Base-by-base conservation (phyloP, 2,329 filamentous ascomycete genomes). In the Tolypocladium paradoxum region DNA sequence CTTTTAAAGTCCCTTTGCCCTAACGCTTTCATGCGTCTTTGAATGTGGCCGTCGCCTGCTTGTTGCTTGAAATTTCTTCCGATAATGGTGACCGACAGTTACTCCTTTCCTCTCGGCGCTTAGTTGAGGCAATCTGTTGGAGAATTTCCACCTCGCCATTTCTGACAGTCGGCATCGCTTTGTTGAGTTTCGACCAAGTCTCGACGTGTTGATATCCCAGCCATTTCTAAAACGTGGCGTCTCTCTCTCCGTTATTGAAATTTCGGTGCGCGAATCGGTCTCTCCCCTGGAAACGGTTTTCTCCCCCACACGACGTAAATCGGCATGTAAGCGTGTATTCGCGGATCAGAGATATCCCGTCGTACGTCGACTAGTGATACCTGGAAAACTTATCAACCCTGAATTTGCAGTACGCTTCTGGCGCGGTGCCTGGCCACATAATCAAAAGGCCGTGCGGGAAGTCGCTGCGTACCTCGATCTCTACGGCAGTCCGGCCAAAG, bases 271-370 rank as follows among this genome's bases (percentile, higher is more conserved):
- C 14, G 37, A 9, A 45, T 24, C 22, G 37, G 36, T 4, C 37
- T 22, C 50, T 75, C 72, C 16, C 65, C 61, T 0, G 63, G 65
- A 51, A 65, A 67, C 1, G 77, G 77, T 57, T 79, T 80, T 29
- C 77, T 68, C 9, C 76, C 77, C 60, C 71, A 74, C 0, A 81
- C 73, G 6, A 79, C 73, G 55, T 73, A 71, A n/a, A 77, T 64
- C 29, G 70, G 70, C 56, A 75, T 65, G 54, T 78, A 81, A 0
- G 74, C 69, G 56, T 80, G 77, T 12, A 77, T 70, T 9, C 65
- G 65, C 3, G 67, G 65, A 60, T 81, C 68, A 6, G 70, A 70
- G 4, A 80, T 57, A 34, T 75, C 73, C 54, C 69, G 71, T 46
- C 78, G 69, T 5, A 79, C 75, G 43, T 76, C 68, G 34, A 80